These are phyloP conservation scores for Fusarium heterosporum DNA, from an alignment of 2,329 filamentous ascomycete species.

Conservation along the genomic window DNA sequence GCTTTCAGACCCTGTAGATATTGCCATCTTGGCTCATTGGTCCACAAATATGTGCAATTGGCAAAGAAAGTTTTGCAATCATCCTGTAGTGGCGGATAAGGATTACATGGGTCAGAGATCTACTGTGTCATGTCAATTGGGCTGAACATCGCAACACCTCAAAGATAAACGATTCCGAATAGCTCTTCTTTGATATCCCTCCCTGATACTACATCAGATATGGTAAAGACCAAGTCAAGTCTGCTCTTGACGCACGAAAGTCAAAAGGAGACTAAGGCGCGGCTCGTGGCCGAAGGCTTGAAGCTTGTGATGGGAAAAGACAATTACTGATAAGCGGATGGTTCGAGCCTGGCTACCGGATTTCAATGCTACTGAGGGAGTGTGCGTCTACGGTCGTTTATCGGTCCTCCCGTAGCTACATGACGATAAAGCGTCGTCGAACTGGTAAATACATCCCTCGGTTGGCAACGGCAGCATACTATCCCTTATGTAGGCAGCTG, in stretches of 20 bases:
- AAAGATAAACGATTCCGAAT: conserved; percentile 9
- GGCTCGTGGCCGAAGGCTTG: conserved; percentile 11
- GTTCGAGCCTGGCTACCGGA: conserved; percentile 15
- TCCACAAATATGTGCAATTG: conserved; percentile 16
- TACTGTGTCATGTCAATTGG: conserved; percentile 3
- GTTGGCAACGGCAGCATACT: conserved; percentile 24
- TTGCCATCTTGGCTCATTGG: conserved; percentile 16
- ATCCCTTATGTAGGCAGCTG: conserved; percentile 8
- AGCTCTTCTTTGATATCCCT: conserved; percentile 22
- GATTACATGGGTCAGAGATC: conserved; percentile 9
- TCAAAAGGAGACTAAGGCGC: conserved; percentile 14
- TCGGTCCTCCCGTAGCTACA: conserved; percentile 16
- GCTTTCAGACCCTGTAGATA: conserved; percentile 7
- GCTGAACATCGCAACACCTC: conserved; percentile 25
- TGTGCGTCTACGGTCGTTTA: conserved; percentile 32
- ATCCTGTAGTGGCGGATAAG: conserved; percentile 28
- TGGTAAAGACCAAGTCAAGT: conserved; percentile 23
- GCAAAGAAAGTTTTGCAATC: conserved; percentile 13
- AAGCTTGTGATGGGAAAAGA: conserved; percentile 5
- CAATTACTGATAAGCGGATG: conserved; percentile 10
- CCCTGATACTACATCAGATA: conserved; percentile 18
- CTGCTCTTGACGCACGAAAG: conserved; percentile 4
- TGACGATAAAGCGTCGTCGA: conserved; percentile 17
- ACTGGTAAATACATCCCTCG: conserved; percentile 13
- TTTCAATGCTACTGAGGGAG: conserved; percentile 34